A percentile compares a stretch with the other conserved stretches of the same genome.
These are phyloP conservation scores for Karstenula rhodostoma DNA, from an alignment of 2,329 filamentous ascomycete species.

Conservation along the genomic window DNA sequence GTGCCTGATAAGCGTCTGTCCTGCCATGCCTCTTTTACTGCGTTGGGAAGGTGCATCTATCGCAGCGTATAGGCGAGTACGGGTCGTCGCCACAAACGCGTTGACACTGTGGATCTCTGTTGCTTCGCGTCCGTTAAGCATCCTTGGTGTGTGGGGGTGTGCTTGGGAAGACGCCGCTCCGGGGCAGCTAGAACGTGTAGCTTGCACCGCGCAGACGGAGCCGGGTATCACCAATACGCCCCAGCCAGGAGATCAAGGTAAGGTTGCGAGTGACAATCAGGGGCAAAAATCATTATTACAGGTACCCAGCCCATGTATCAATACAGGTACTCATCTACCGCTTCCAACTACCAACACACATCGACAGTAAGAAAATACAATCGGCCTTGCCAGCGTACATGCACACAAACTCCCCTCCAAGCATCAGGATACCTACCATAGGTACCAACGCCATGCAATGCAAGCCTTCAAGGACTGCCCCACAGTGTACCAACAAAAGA, in stretches of 20 bases:
- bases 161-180: background rate
- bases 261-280: background rate
- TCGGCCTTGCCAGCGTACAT: background rate
- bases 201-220: background rate
- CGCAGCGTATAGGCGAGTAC: background rate
- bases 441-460: slow-evolving; percentile 1
- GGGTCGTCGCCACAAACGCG: background rate
- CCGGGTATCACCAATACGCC: background rate
- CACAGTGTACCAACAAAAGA: background rate
- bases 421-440: background rate
- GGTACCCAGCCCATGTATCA: background rate
- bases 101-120: background rate
- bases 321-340: background rate
- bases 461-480: slow-evolving; percentile 1
- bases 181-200: background rate
- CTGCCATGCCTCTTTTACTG: background rate
- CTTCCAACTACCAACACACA: background rate
- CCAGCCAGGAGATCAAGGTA: background rate
- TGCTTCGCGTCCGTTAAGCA: background rate
- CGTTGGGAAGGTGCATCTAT: slow-evolving; percentile 7
- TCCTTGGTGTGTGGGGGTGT: background rate
- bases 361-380: background rate
- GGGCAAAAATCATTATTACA: background rate
- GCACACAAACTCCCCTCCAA: background rate
- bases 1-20: too few species aligned